Evolutionary conservation across 1,139 yeast genomes (phyloP).

Genomic region (Saccharomycopsis crataegensis): DNA sequence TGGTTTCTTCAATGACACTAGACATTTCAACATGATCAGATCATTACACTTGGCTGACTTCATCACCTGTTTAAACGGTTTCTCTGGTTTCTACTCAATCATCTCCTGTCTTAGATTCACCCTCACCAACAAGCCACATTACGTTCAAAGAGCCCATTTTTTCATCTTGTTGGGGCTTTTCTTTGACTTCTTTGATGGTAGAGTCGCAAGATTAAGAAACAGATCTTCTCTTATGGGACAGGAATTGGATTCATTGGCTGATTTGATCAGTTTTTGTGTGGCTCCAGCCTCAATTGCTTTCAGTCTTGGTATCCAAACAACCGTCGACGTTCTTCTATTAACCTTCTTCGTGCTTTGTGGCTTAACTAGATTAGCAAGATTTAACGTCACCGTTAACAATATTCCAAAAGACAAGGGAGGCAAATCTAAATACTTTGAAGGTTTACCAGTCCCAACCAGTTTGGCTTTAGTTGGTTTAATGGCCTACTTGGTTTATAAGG

Average conservation of each 20-base stretch:
- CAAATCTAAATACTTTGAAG: slow-evolving; percentile 81
- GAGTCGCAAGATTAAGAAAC: slow-evolving; percentile 91
- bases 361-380: slow-evolving; percentile 85
- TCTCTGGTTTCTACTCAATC: slow-evolving; percentile 83
- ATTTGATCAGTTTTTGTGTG: slow-evolving; percentile 85
- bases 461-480: slow-evolving; percentile 64
- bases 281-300: slow-evolving; percentile 93
- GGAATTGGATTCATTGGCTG: slow-evolving; percentile 94
- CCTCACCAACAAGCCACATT: slow-evolving; percentile 55
- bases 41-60: slow-evolving; percentile 92
- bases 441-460: slow-evolving; percentile 91
- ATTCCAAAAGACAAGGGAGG: slow-evolving; percentile 85
- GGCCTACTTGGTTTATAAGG: slow-evolving; percentile 55
- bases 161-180: slow-evolving; percentile 84
- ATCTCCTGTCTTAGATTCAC: slow-evolving; percentile 79
- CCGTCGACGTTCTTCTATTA: slow-evolving; percentile 68
- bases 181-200: slow-evolving; percentile 93
- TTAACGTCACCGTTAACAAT: slow-evolving; percentile 87
- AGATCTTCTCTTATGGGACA: slow-evolving; percentile 94
- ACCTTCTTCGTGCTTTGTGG: slow-evolving; percentile 91
- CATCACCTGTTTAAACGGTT: slow-evolving; percentile 86
- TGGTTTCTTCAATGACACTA: slow-evolving; percentile 68
- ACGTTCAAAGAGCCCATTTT: slow-evolving; percentile 83
- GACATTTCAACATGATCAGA: slow-evolving; percentile 71
- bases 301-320: slow-evolving; percentile 80